Conservation (phyloP, 371 early-diverging fungal genomes). For the Zopfochytrium polystomum region DNA sequence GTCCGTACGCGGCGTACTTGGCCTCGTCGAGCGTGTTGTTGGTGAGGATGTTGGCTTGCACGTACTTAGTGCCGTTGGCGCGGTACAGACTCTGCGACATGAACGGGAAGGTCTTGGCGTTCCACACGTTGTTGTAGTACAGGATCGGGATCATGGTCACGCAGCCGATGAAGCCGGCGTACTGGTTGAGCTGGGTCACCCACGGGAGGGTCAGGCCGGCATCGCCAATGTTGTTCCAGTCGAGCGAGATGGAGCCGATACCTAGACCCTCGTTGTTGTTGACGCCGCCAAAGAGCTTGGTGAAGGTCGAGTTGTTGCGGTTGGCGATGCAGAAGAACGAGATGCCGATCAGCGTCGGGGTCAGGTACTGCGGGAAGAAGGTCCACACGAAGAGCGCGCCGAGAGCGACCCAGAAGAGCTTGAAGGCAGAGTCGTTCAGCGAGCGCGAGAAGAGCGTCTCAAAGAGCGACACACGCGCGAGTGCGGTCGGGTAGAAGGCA, state of each 20-base stretch:
- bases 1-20: conserved; percentile 6
- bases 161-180: conserved; percentile 8
- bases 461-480: conserved; percentile 6
- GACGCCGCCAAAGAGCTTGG: conserved; percentile 14
- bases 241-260: conserved; percentile 4
- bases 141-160: conserved; percentile 8
- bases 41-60: conserved; percentile 8
- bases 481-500: conserved; percentile 8
- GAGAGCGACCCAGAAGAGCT: conserved; percentile 8
- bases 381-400: conserved; percentile 8
- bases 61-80: background rate
- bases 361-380: conserved; percentile 10
- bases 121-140: conserved; percentile 17
- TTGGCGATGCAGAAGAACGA: conserved; percentile 14
- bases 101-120: conserved; percentile 13
- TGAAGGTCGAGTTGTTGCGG: conserved; percentile 6
- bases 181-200: conserved; percentile 13
- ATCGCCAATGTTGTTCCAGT: conserved; percentile 17
- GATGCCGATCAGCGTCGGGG: conserved; percentile 16
- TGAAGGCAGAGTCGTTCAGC: conserved; percentile 2
- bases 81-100: conserved; percentile 13
- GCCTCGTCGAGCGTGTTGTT: background rate
- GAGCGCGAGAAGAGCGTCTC: conserved; percentile 9
- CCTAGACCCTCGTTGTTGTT: conserved; percentile 15
- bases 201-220: conserved; percentile 9